Conservation (phyloP, 768 basidiomycete species). For the Boletellus emodensis region DNA sequence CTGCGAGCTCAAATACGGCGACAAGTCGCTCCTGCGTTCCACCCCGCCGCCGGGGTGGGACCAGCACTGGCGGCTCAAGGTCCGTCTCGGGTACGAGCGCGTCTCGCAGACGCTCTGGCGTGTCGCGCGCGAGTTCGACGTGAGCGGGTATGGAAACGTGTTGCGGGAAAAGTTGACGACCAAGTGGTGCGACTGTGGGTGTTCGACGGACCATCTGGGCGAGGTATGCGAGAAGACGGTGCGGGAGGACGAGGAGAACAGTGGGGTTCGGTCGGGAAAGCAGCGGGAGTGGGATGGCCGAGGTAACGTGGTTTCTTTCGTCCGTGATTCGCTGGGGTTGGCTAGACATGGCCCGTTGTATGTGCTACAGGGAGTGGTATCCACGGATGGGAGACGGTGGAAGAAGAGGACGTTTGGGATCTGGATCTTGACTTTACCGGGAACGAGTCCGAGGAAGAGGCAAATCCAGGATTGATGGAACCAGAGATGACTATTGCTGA, state of each 20-base stretch:
- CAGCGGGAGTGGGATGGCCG: constrained; percentile 76
- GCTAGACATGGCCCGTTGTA: not conserved
- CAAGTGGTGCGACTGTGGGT: constrained; percentile 81
- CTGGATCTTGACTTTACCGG: constrained; percentile 63
- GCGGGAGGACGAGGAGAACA: constrained; percentile 63
- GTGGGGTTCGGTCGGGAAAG: constrained; percentile 56
- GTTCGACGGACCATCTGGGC: constrained; percentile 72
- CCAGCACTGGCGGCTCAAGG: constrained; percentile 54
- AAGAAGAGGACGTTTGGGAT: constrained; percentile 78
- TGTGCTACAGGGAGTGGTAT: constrained; percentile 47
- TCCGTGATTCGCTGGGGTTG: not conserved
- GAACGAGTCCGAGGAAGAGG: constrained; percentile 48
- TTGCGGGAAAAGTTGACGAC: constrained; percentile 67
- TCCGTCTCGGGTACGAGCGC: constrained; percentile 63
- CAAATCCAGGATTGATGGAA: constrained; percentile 33
- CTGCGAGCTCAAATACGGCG: constrained; percentile 53
- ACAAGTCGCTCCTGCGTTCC: constrained; percentile 31
- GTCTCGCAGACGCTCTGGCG: constrained; percentile 63
- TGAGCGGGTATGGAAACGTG: constrained; percentile 65
- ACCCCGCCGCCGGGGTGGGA: constrained; percentile 43
- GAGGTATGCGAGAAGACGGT: constrained; percentile 76
- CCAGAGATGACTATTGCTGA: constrained; percentile 62
- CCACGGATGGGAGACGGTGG: constrained; percentile 68
- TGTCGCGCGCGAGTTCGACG: constrained; percentile 67
- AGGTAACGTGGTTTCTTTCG: constrained; percentile 32